A percentile compares a stretch with the other conserved stretches of the same genome.
These are phyloP conservation scores for Mycosphaerelloides madeirae DNA, from an alignment of 2,329 filamentous ascomycete genomes.

Conservation along the genomic window DNA sequence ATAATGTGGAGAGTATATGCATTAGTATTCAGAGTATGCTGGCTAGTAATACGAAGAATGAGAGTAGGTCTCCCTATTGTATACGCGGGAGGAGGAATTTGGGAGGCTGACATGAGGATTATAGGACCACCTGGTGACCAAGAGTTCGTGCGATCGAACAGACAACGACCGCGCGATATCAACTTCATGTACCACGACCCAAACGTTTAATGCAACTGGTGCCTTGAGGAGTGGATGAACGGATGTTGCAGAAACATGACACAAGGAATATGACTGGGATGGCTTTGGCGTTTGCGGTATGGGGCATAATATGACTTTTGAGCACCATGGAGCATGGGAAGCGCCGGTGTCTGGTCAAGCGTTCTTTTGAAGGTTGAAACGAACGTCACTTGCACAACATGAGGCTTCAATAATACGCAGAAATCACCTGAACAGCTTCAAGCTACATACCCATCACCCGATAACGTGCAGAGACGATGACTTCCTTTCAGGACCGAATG, in stretches of 20 bases:
- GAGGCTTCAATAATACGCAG: no score
- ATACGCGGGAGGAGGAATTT: no score
- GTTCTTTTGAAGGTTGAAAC: no score
- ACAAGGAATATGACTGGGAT: neutral
- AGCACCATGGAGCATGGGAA: no score
- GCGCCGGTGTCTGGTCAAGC: no score
- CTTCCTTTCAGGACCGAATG: no score
- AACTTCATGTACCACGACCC: constrained; percentile 93
- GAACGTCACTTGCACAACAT: no score
- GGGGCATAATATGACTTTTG: no score
- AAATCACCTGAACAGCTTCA: no score
- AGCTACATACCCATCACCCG: no score
- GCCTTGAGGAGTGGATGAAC: neutral
- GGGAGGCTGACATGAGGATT: constrained; percentile 6
- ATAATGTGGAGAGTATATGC: constrained; percentile 94
- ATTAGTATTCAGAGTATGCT: constrained; percentile 98
- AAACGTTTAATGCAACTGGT: constrained; percentile 38
- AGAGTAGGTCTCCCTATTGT: constrained; percentile 60
- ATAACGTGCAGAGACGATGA: no score
- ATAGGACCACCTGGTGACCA: constrained; percentile 71
- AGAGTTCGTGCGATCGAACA: constrained; percentile 79
- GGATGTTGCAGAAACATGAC: neutral
- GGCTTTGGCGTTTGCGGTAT: neutral
- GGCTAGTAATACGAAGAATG: constrained; percentile 87
- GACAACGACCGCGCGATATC: constrained; percentile 77